Evolutionary conservation across 371 early-diverging fungal species (phyloP), one percentile per base, ranked within the genome.

Genomic region (Mucor plumbeus): DNA sequence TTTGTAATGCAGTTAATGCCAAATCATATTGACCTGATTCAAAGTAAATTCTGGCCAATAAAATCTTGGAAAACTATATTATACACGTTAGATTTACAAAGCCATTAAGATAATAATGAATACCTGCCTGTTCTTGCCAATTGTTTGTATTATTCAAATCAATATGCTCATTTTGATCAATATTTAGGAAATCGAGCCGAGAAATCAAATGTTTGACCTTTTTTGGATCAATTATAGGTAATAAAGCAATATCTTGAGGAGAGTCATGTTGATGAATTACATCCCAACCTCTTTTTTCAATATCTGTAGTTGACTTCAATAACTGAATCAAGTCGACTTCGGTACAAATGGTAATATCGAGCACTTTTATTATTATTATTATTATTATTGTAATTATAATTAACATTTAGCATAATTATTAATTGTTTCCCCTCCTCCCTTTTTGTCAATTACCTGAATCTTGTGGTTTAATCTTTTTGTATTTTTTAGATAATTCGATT

Each of bases 401-500:
- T 3, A 19, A 0, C 33, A 31, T 7, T 10, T 34, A 55, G 33
- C 55, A 55, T 13, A 13, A 35, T 35, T 13, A 1, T n/a, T 0
- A 14, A 10, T 11, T 40, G 26, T 40, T 33, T 11, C 17, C 14
- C 19, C 38, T 4, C 9, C 19, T 43, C 11, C 9, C 19, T 43
- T 38, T 34, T 68, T 3, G 26, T 26, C 26, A 26, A 26, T 71
- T 84, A 87, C 90, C 88, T 63, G 79, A 64, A 21, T 87, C 89
- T 7, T 82, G 75, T 13, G 85, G 76, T 50, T 80, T 80, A 56
- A 82, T 79, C 63, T 84, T 88, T 56, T 78, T 63, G 64, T 85
- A 88, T 36, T 83, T 81, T 50, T 86, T 76, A 7, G 88, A 84
- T 21, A 88, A 75, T 56, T 86, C 82, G 47, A 81, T 76, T 57